Evolutionary conservation across 768 basidiomycete species (phyloP), one percentile per base, ranked within the genome.

Genomic region (Tulasnella sp.): DNA sequence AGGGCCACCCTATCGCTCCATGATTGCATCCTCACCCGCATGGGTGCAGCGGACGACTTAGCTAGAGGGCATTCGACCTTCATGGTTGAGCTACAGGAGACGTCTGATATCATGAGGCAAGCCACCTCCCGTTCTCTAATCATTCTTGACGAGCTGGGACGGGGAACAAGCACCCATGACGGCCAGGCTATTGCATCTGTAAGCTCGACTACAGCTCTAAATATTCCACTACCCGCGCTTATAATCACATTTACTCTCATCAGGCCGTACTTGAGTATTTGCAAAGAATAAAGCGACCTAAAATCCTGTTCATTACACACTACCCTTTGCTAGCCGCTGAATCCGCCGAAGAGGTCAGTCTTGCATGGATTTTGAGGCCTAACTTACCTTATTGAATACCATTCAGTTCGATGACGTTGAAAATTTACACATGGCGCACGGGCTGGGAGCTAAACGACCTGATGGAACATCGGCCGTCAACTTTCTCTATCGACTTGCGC

Each of bases 51-150:
- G 14, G 97, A 99, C 84, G 95, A 98, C 81, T 85, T 98, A 36
- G 89, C 91, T 8, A 89, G 93, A 52, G 96, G 96, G 0, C 90
- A 94, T 10, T 97, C 96, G 0, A 99, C 94, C 0, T 98, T 98
- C 84, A 98, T 98, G 97, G 94, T 98, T 3, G 97, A 99, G 85
- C 92, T 99, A 88, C 88, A 93, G 7, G 96, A 98, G 84, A 98
- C 97, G 0, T 93, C 92, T 82, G 94, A 98, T 82, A 96, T 98
- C 79, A 85, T 99, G 19, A 89, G 91, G 46, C 87, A 90, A 4
- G 93, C 94, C 0, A 93, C 95, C 0, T 84, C 88, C 4, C 88
- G 88, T 40, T 95, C 94, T 75, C 88, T 99, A 16, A 93, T 99
- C 18, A 93, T 99, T 56, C 87, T 98, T 3, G 97, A 99, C 83